A percentile compares a stretch with the other conserved stretches of the same genome.
These are phyloP conservation scores for Phytophthora boehmeriae DNA, from an alignment of 352 stramenopile species.

Conservation along the genomic window DNA sequence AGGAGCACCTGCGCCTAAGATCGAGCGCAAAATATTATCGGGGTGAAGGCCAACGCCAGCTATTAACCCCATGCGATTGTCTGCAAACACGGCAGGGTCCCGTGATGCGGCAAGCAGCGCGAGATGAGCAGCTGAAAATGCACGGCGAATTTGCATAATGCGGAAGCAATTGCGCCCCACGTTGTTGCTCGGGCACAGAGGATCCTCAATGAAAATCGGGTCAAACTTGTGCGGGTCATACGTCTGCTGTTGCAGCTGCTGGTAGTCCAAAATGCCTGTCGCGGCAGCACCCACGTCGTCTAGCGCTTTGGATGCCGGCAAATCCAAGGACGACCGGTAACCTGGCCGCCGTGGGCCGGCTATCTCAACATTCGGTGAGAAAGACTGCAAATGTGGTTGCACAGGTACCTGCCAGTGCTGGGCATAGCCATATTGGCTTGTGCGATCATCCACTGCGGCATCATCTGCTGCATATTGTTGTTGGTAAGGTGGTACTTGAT, in stretches of 20 bases:
- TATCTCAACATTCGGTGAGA: conserved; percentile 57
- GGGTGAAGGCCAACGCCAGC: conserved; percentile 75
- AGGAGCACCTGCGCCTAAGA: conserved; percentile 61
- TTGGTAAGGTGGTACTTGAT: conserved; percentile 51
- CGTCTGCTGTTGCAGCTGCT: conserved; percentile 48
- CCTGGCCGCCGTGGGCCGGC: conserved; percentile 66
- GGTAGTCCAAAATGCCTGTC: conserved; percentile 48
- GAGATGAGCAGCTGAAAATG: conserved; percentile 75
- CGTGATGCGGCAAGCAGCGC: conserved; percentile 70
- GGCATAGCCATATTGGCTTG: conserved; percentile 44
- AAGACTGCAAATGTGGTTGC: conserved; percentile 41
- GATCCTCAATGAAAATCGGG: conserved; percentile 96
- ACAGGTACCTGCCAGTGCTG: conserved; percentile 70
- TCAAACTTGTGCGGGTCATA: conserved; percentile 93
- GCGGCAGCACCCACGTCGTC: conserved; percentile 30
- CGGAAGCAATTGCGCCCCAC: conserved; percentile 96
- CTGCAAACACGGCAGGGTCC: conserved; percentile 52
- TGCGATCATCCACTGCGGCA: conserved; percentile 58
- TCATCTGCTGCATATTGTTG: conserved; percentile 53
- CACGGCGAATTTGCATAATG: conserved; percentile 90
- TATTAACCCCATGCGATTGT: conserved; percentile 63
- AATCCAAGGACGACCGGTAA: conserved; percentile 73
- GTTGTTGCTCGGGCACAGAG: conserved; percentile 94
- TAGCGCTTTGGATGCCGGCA: conserved; percentile 41
- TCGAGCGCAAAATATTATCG: conserved; percentile 78